Conservation (phyloP, 495 filamentous ascomycete genomes). For the Aspergillus olivimuriae region DNA sequence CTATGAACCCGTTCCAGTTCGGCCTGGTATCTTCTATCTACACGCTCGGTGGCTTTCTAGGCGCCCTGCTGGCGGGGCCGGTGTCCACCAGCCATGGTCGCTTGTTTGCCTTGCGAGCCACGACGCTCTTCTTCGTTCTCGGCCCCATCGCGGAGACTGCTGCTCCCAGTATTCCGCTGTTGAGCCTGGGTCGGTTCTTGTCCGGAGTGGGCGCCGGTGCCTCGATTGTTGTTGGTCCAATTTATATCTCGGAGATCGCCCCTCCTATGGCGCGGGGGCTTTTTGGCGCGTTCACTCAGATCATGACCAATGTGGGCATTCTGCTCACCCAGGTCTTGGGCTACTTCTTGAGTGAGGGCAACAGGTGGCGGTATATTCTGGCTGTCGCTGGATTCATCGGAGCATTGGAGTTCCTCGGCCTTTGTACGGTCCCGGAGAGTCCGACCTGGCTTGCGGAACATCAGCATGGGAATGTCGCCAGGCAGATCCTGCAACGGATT, state of each 20-base stretch:
- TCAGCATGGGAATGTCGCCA: slow-evolving; percentile 53
- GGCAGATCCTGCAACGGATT: slow-evolving; percentile 62
- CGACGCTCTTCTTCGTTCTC: slow-evolving; percentile 66
- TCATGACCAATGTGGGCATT: slow-evolving; percentile 94
- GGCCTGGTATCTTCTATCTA: slow-evolving; percentile 83
- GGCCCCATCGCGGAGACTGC: slow-evolving; percentile 71
- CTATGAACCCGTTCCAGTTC: slow-evolving; percentile 70
- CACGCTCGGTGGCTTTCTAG: slow-evolving; percentile 81
- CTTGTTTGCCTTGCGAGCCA: slow-evolving; percentile 60
- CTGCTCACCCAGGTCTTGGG: slow-evolving; percentile 76
- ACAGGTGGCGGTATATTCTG: slow-evolving; percentile 78
- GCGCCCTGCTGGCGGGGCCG: slow-evolving; percentile 72
- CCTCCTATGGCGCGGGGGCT: slow-evolving; percentile 73
- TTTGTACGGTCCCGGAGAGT: slow-evolving; percentile 73
- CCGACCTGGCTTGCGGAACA: slow-evolving; percentile 77
- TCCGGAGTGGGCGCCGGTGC: slow-evolving; percentile 81
- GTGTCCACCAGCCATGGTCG: slow-evolving; percentile 68
- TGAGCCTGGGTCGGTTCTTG: slow-evolving; percentile 69
- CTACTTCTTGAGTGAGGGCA: slow-evolving; percentile 73
- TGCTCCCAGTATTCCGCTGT: slow-evolving; percentile 56
- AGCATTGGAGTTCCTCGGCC: slow-evolving; percentile 54
- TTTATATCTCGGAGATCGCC: slow-evolving; percentile 88
- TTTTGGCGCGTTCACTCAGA: slow-evolving; percentile 87
- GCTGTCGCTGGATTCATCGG: slow-evolving; percentile 66
- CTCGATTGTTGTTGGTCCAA: slow-evolving; percentile 86